phyloP scores from a whole-genome alignment of 257 asterid species.

The Ehretia macrophylla region DNA sequence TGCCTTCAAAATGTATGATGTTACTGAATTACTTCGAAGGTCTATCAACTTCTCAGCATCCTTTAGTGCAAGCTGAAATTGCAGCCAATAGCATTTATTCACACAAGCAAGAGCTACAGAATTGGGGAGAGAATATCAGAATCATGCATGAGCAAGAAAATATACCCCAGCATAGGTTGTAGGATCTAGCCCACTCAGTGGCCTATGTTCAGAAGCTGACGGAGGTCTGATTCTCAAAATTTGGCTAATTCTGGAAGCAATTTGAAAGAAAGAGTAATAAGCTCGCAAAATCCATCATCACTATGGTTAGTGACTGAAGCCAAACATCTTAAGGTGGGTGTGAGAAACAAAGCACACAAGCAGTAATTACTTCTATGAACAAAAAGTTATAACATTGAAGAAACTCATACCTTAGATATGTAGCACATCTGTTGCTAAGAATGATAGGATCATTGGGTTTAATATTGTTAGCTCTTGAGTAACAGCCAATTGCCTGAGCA shows the following conservation, averaged over 20 bases:
- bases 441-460: conserved; percentile 66
- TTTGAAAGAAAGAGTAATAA: conserved; percentile 2
- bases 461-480: conserved; percentile 71
- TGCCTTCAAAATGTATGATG: conserved; percentile 71
- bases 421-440: conserved; percentile 77
- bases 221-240: conserved; percentile 75
- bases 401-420: conserved; percentile 67
- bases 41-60: conserved; percentile 87
- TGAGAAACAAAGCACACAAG: conserved; percentile 11
- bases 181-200: conserved; percentile 88
- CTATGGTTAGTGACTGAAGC: no score
- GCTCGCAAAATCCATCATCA: no score
- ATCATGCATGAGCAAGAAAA: conserved; percentile 3
- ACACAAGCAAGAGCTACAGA: conserved; percentile 2
- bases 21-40: conserved; percentile 34
- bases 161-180: conserved; percentile 89
- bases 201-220: conserved; percentile 70
- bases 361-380: neutral
- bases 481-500: conserved; percentile 70
- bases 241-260: conserved; percentile 54
- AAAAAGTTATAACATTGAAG: neutral
- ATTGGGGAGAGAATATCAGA: conserved; percentile 4
- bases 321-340: no score
- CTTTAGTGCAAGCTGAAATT: conserved; percentile 78
- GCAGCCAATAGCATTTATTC: conserved; percentile 8